A percentile compares a stretch with the other conserved stretches of the same genome.
phyloP scores from a whole-genome alignment of 345 rosid species.

The Turnera subulata region DNA sequence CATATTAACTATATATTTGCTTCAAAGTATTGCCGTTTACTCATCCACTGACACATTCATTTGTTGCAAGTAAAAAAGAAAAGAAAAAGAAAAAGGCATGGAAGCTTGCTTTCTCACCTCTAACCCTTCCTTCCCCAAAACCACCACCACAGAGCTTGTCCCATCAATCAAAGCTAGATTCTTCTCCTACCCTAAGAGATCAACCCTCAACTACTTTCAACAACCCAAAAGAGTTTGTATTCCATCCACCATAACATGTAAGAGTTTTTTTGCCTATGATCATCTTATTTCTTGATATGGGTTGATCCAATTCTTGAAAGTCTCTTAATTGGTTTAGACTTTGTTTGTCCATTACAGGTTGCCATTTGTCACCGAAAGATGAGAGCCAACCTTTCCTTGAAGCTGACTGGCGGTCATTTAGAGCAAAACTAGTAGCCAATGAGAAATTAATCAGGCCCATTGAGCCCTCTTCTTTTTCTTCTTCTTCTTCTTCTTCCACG shows the following conservation, averaged over 20 bases:
- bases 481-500: background rate
- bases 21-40: too few species aligned
- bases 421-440: constrained; percentile 68
- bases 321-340: background rate
- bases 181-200: constrained; percentile 38
- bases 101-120: constrained; percentile 70
- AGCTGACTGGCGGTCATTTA: constrained; percentile 69
- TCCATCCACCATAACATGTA: constrained; percentile 43
- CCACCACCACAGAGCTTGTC: constrained; percentile 33
- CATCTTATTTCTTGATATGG: background rate
- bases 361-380: constrained; percentile 34
- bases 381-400: constrained; percentile 30
- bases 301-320: background rate
- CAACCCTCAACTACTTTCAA: constrained; percentile 20
- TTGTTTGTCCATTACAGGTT: constrained; percentile 40
- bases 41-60: too few species aligned
- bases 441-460: constrained; percentile 36
- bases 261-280: constrained; percentile 14
- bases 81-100: constrained; percentile 44
- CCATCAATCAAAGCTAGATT: constrained; percentile 40
- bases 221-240: constrained; percentile 30
- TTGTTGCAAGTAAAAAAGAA: background rate
- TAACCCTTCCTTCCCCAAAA: constrained; percentile 35
- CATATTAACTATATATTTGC: too few species aligned
- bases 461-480: constrained; percentile 35